Evolutionary conservation across 1,284 basidiomycete genomes (phyloP), one percentile per base, ranked within the genome.

Genomic region (Ustilago xerochloae): DNA sequence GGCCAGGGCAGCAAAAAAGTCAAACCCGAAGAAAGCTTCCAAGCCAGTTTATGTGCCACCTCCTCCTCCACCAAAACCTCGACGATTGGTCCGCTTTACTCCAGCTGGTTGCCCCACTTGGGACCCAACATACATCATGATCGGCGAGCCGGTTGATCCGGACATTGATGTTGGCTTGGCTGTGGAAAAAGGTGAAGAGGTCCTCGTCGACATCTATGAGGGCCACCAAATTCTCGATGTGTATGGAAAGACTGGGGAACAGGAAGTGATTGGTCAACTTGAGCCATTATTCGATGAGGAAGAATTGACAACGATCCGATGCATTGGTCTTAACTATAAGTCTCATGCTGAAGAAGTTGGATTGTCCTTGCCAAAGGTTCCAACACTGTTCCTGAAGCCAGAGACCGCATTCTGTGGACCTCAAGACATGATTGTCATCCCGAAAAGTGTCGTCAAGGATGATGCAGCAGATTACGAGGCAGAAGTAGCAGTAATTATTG

Each of bases 401-500:
- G 84, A 88, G 0, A 88, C 89, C 0, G 86, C 91, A 10, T 86
- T 95, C 49, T 90, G 92, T 35, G 90, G 90, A 12, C 91, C 92
- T 0, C 89, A 89, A 6, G 87, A 86, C n/a, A 88, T 28, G 2
- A 60, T 45, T n/a, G 18, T 48, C 10, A 45, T 94, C 43, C 92
- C 92, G 0, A 87, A 85, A 32, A 18, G 16, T 4, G 88, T 88
- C 48, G 89, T 90, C 1, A 89, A 90, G 75, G 92, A 92, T 24
- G 87, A 90, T 2, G 87, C 90, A 22, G 89, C 92, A 0, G 94
- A 97, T 85, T 96, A 93, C 80, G 94, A 97, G 82, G 90, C 92
- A 48, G 94, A 97, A 79, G 86, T 97, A 13, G 91, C 90, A 33
- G 88, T 95, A 69, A 90, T 96, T 61, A 92, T 96, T 46, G 92